phyloP scores from a whole-genome alignment of 768 basidiomycete species.

The Kwoniella sp. region DNA sequence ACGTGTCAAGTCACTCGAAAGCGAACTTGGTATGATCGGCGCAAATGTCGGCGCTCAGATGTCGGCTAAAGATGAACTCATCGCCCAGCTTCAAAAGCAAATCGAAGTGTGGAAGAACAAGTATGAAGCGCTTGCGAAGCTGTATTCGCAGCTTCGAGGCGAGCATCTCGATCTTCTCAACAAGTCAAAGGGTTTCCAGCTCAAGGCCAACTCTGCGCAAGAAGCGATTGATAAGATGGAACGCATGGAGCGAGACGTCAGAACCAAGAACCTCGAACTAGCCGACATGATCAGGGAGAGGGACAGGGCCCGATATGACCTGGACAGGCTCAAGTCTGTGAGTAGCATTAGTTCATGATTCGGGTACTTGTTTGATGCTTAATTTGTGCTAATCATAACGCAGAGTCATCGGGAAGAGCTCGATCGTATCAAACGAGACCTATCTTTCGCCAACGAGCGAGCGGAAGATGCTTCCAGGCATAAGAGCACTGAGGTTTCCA shows the following conservation, averaged over 20 bases:
- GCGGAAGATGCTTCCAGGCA: constrained; percentile 88
- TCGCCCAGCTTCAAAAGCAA: constrained; percentile 93
- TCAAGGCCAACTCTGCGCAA: constrained; percentile 97
- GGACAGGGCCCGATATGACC: constrained; percentile 90
- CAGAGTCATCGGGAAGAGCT: constrained; percentile 89
- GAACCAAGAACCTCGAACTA: constrained; percentile 96
- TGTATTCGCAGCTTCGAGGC: constrained; percentile 95
- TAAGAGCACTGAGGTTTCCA: constrained; percentile 90
- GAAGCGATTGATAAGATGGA: constrained; percentile 99
- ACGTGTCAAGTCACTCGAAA: constrained; percentile 91
- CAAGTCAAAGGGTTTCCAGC: constrained; percentile 95
- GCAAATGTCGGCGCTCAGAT: constrained; percentile 82
- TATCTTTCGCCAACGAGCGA: constrained; percentile 95
- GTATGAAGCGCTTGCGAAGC: constrained; percentile 96
- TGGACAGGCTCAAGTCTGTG: constrained; percentile 84
- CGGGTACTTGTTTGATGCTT: not conserved
- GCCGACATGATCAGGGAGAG: constrained; percentile 99
- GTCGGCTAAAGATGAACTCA: constrained; percentile 88
- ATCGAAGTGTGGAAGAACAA: constrained; percentile 97
- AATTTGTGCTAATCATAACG: not conserved
- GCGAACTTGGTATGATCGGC: constrained; percentile 75
- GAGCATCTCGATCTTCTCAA: constrained; percentile 96
- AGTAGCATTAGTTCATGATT: constrained; percentile 25
- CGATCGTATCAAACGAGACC: constrained; percentile 86
- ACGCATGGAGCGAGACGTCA: constrained; percentile 95